Evolutionary conservation across 805 yeast genomes (phyloP).

Genomic region (Yarrowia hollandica): DNA sequence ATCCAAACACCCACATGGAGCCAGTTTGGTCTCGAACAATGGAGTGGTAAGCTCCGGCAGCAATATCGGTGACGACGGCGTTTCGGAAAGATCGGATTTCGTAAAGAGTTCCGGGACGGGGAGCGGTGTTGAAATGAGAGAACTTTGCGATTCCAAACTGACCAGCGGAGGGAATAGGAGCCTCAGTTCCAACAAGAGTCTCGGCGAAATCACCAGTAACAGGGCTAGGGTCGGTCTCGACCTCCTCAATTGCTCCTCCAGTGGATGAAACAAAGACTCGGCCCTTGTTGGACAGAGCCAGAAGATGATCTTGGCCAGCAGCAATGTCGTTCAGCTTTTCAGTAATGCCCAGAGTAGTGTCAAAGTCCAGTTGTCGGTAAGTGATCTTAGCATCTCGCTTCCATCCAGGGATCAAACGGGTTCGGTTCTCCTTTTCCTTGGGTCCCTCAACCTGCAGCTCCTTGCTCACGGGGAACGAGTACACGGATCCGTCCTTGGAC

Average conservation of each 20-base stretch:
- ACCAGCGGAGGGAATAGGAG: conserved; percentile 51
- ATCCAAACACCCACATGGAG: conserved; percentile 81
- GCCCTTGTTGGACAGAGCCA: conserved; percentile 60
- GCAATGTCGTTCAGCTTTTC: conserved; percentile 56
- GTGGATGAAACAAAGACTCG: conserved; percentile 65
- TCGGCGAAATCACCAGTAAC: background rate
- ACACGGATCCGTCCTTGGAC: conserved; percentile 43
- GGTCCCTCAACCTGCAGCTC: conserved; percentile 21
- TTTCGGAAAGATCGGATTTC: conserved; percentile 62
- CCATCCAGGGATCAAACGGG: conserved; percentile 22
- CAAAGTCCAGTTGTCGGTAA: conserved; percentile 3
- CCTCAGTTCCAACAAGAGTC: background rate
- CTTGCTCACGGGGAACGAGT: conserved; percentile 27
- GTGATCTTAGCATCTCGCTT: conserved; percentile 21
- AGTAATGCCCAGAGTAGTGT: conserved; percentile 41
- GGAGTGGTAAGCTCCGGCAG: conserved; percentile 74
- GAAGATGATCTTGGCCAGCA: conserved; percentile 68
- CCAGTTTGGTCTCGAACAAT: conserved; percentile 69
- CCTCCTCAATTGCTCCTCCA: conserved; percentile 43
- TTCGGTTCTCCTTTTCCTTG: conserved; percentile 25
- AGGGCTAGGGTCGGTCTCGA: conserved; percentile 40
- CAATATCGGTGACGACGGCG: conserved; percentile 54
- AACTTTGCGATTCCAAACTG: conserved; percentile 80
- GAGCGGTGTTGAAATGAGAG: conserved; percentile 63
- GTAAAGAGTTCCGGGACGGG: conserved; percentile 50